Conservation (phyloP, 306 rosid species). For the Alnus glutinosa region DNA sequence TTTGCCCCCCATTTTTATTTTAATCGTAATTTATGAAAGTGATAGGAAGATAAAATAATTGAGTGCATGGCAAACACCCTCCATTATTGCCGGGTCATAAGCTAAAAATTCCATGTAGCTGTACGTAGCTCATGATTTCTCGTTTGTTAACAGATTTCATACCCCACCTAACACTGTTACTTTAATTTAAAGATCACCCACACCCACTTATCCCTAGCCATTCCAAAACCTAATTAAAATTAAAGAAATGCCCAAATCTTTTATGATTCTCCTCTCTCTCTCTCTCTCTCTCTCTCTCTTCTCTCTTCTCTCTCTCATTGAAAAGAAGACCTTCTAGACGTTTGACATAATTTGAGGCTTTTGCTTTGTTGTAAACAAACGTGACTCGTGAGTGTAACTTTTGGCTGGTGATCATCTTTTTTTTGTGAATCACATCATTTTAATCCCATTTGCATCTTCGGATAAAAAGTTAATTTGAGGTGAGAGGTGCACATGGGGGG, state of each 20-base stretch:
- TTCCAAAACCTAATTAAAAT: slow-evolving; percentile 4
- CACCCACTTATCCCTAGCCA: slow-evolving; percentile 19
- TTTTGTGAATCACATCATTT: slow-evolving; percentile 16
- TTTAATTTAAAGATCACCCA: slow-evolving; percentile 21
- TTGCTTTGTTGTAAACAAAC: neutral
- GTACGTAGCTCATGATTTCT: slow-evolving; percentile 2
- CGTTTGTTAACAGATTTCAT: slow-evolving; percentile 17
- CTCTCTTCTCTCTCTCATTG: neutral
- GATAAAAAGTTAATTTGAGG: neutral
- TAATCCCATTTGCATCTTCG: slow-evolving; percentile 21
- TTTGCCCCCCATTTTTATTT: neutral
- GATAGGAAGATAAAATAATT: slow-evolving; percentile 16
- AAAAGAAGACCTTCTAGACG: slow-evolving; percentile 26
- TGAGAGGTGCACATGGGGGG: slow-evolving; percentile 23
- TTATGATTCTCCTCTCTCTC: neutral
- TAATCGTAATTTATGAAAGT: neutral
- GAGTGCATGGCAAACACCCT: slow-evolving; percentile 25
- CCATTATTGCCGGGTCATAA: slow-evolving; percentile 39
- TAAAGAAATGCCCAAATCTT: neutral
- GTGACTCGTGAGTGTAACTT: slow-evolving; percentile 8
- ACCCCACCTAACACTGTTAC: slow-evolving; percentile 11
- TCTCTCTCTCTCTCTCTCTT: no score
- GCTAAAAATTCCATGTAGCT: slow-evolving; percentile 20
- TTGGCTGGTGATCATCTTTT: neutral
- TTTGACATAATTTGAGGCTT: slow-evolving; percentile 13